Percentiles rank a stretch among this genome's conserved stretches.
These are phyloP conservation scores for Cucumis cinereus DNA, from an alignment of 306 rosid genomes.

Conservation along the genomic window DNA sequence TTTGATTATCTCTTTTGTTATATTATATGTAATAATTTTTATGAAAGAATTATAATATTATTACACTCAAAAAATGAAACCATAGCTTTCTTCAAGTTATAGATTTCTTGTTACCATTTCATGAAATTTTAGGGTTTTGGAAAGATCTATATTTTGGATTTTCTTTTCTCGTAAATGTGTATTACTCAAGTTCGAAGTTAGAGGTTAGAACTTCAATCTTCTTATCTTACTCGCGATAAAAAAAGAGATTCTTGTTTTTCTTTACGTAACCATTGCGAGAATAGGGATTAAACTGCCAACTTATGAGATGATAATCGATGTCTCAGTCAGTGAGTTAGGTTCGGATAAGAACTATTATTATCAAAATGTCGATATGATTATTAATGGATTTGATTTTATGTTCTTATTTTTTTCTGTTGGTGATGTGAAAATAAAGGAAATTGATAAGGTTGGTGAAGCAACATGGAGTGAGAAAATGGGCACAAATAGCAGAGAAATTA, in stretches of 20 bases:
- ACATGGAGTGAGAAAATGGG: conserved; percentile 76
- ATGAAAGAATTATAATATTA: too few species aligned
- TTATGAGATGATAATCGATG: too few species aligned
- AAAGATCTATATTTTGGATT: background rate
- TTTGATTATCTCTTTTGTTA: background rate
- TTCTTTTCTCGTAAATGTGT: too few species aligned
- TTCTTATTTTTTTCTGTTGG: background rate
- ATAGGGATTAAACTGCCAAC: background rate
- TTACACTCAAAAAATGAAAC: background rate
- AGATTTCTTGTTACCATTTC: background rate
- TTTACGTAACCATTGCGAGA: too few species aligned
- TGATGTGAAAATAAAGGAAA: conserved; percentile 25
- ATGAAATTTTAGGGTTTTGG: background rate
- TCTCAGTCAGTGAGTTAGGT: too few species aligned
- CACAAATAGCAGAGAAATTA: conserved; percentile 65
- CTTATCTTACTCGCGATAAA: too few species aligned
- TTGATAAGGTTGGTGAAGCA: conserved; percentile 59
- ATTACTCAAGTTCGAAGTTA: too few species aligned
- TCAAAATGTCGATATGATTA: background rate
- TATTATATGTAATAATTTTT: too few species aligned
- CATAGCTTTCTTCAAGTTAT: background rate
- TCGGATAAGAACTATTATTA: too few species aligned
- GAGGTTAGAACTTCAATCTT: too few species aligned
- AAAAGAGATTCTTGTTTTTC: too few species aligned
- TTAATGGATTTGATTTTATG: background rate